phyloP scores from a whole-genome alignment of 2,329 filamentous ascomycete species.

The Verruconis gallopava region DNA sequence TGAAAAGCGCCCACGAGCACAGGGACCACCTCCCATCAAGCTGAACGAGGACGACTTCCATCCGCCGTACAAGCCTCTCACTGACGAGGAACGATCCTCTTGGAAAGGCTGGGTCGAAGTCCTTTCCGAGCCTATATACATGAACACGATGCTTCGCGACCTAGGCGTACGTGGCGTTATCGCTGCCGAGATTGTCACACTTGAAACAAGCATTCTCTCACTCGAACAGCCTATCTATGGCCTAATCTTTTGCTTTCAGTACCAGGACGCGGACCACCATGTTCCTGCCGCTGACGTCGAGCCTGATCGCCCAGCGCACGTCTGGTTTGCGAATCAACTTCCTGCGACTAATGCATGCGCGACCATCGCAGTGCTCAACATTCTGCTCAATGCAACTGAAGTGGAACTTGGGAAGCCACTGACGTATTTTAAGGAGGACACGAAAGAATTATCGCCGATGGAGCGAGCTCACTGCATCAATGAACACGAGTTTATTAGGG shows the following conservation, averaged over 20 bases:
- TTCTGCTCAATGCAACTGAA: conserved; percentile 60
- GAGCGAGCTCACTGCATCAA: conserved; percentile 65
- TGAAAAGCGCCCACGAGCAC: no score
- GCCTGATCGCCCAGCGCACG: conserved; percentile 38
- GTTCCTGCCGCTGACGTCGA: conserved; percentile 26
- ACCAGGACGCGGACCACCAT: conserved; percentile 37
- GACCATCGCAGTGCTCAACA: conserved; percentile 84
- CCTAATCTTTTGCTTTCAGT: conserved; percentile 80
- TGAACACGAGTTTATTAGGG: conserved; percentile 62
- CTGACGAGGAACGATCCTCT: conserved; percentile 24
- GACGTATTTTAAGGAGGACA: conserved; percentile 58
- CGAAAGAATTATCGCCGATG: conserved; percentile 53
- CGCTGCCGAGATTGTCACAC: conserved; percentile 60
- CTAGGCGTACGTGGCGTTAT: conserved; percentile 63
- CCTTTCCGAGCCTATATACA: conserved; percentile 79
- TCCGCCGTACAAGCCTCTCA: conserved; percentile 17
- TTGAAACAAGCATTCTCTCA: conserved; percentile 53
- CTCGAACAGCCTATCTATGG: conserved; percentile 69
- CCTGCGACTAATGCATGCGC: conserved; percentile 67
- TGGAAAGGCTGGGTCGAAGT: conserved; percentile 73
- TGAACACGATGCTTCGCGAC: conserved; percentile 71
- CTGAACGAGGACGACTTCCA: conserved; percentile 4
- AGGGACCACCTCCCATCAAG: no score
- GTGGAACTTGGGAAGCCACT: conserved; percentile 60
- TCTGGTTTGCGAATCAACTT: conserved; percentile 95